Base-by-base conservation (phyloP, 179 eudicot species). In the Spinacia oleracea region DNA sequence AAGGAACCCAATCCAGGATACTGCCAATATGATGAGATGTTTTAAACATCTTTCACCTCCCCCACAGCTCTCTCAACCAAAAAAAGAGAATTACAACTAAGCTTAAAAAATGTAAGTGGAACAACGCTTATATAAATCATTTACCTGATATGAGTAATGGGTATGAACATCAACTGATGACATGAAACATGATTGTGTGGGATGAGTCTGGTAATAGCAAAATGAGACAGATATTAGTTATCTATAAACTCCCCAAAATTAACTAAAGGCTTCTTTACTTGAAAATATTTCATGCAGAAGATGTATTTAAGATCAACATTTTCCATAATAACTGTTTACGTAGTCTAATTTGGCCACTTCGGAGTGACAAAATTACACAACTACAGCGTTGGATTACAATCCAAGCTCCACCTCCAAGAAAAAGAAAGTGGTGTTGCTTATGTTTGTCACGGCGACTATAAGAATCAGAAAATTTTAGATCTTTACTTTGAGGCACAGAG, bases 121-220 rank as follows among this genome's bases (percentile, higher is more conserved):
- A 72, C 1, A 72, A 73, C 60, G 21, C 20, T 35, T 5, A 25
- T n/a, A n/a, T 53, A 73, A 43, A 46, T 73, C 51, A 62, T 74
- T 56, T 62, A 96, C 99, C 97, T 96, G 99, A 85, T 96, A 96
- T 35, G 97, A 89, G 81, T 96, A 93, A 79, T 96, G 99, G 12
- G 99, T 96, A 81, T 96, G 99, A 77, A 96, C 85, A 81, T 96
- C 99, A 64, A 96, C 91, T 32, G 99, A 96, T 77, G 99, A 96
- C 99, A 96, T 96, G 88, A 96, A 96, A 87, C 99, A 96, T 69
- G 99, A 96, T 74, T 96, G 99, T 25, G 98, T 90, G 70, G 99
- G 99, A 86, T 96, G 99, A 23, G 98, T 96, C 99, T 93, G 91
- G 83, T 81, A 79, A 85, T 38, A 75, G 73, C 73, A 73, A 16